A percentile compares a stretch with the other conserved stretches of the same genome.
Evolutionary conservation across 768 basidiomycete species (phyloP).

Genomic region (Phaeotremella skinneri): DNA sequence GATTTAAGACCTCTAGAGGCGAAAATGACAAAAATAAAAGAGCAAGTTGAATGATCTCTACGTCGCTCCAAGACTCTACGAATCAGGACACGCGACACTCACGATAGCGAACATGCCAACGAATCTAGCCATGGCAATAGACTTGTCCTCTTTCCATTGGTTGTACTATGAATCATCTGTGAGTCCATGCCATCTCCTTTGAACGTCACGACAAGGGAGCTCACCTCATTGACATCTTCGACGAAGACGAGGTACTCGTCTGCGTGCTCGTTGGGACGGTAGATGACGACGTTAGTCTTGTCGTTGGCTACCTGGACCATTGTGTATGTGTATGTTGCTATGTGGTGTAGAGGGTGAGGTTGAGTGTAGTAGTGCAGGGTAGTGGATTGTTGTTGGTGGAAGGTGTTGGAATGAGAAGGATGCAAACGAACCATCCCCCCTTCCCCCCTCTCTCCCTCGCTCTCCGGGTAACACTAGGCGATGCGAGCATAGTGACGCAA

Average conservation of each 20-base stretch:
- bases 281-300: slow-evolving; percentile 26
- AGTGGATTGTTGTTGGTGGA: neutral
- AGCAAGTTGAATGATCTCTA: neutral
- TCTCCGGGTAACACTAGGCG: no score
- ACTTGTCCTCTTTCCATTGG: slow-evolving; percentile 42
- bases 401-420: neutral
- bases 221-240: slow-evolving; percentile 43
- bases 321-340: neutral
- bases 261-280: slow-evolving; percentile 37
- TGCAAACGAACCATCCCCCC: no score
- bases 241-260: slow-evolving; percentile 44
- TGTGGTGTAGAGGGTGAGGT: neutral
- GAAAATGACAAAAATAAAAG: neutral
- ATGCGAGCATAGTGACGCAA: no score
- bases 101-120: slow-evolving; percentile 43
- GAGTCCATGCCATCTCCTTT: neutral
- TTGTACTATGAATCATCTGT: slow-evolving; percentile 33
- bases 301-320: slow-evolving; percentile 6
- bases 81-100: no score
- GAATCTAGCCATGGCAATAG: slow-evolving; percentile 43
- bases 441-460: no score
- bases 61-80: neutral
- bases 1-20: neutral
- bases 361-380: neutral
- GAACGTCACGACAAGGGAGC: slow-evolving; percentile 6